Evolutionary conservation across 352 stramenopile genomes (phyloP).

Genomic region (Pythium grandisporangium): DNA sequence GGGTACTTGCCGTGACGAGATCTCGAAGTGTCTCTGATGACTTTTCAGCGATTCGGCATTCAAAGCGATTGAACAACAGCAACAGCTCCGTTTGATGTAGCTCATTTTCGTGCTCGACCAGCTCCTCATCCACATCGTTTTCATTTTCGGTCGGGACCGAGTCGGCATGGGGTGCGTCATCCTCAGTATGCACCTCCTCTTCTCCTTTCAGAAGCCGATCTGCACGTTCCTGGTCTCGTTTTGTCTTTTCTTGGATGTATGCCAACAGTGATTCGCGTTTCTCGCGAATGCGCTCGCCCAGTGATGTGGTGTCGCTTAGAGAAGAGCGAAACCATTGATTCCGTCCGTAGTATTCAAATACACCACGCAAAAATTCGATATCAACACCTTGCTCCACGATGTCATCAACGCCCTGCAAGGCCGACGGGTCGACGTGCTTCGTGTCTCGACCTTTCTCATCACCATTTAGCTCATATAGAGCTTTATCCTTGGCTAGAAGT

Average conservation of each 20-base stretch:
- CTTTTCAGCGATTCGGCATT: slow-evolving; percentile 20
- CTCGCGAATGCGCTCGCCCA: slow-evolving; percentile 18
- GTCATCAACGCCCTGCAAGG: too few relatives aligned
- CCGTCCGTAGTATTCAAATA: slow-evolving; percentile 21
- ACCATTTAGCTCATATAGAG: slow-evolving; percentile 12
- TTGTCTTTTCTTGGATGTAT: background rate
- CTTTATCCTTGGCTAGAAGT: slow-evolving; percentile 10
- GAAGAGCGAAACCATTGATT: slow-evolving; percentile 18
- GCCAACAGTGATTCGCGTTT: background rate
- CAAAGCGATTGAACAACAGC: slow-evolving; percentile 24
- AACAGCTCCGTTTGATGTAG: slow-evolving; percentile 4
- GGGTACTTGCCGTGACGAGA: background rate
- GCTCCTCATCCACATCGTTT: slow-evolving; percentile 2
- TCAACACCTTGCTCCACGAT: slow-evolving; percentile 5
- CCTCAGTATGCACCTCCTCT: background rate
- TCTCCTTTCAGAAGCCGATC: background rate
- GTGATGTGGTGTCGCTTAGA: slow-evolving; percentile 13
- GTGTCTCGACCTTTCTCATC: too few relatives aligned
- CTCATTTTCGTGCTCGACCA: slow-evolving; percentile 1
- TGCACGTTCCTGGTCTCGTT: background rate
- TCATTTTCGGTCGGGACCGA: too few relatives aligned
- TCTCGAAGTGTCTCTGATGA: slow-evolving; percentile 11
- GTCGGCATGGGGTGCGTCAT: too few relatives aligned
- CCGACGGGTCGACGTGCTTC: too few relatives aligned
- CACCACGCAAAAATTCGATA: slow-evolving; percentile 4